These are phyloP conservation scores for Colletotrichum aenigma DNA, from an alignment of 2,329 filamentous ascomycete species.

Conservation along the genomic window DNA sequence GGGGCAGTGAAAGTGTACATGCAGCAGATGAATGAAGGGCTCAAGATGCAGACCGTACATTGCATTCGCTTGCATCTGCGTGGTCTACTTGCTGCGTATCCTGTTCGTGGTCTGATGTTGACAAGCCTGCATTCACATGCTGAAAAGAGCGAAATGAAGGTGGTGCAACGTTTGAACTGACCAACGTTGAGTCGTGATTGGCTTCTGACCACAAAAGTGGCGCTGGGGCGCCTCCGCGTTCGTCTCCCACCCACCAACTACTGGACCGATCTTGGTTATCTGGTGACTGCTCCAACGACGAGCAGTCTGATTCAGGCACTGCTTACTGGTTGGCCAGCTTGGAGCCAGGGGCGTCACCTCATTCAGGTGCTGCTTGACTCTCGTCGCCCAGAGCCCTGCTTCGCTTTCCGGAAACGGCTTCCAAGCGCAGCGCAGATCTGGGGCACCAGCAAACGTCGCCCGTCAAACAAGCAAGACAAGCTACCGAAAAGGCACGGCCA, in stretches of 20 bases:
- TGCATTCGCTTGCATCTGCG: neutral
- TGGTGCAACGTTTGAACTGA: neutral
- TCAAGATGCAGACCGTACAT: neutral
- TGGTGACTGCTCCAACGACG: neutral
- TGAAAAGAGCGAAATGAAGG: neutral
- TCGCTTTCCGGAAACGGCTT: neutral
- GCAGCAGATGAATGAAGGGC: neutral
- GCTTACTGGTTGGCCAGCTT: neutral
- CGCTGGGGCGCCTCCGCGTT: neutral
- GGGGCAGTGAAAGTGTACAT: neutral
- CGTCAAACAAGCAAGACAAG: neutral
- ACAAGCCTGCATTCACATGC: conserved; percentile 3
- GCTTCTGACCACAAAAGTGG: neutral
- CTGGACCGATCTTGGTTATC: neutral
- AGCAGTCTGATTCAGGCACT: neutral
- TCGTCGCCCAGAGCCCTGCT: neutral
- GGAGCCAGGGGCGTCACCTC: neutral
- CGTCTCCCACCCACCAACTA: neutral
- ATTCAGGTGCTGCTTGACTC: neutral
- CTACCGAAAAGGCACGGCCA: neutral
- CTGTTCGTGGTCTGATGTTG: neutral
- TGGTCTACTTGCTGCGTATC: neutral
- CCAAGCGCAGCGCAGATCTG: neutral
- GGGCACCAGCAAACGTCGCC: neutral
- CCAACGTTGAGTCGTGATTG: neutral